Evolutionary conservation across 2,329 filamentous ascomycete genomes (phyloP).

Genomic region (Alternaria sp.): DNA sequence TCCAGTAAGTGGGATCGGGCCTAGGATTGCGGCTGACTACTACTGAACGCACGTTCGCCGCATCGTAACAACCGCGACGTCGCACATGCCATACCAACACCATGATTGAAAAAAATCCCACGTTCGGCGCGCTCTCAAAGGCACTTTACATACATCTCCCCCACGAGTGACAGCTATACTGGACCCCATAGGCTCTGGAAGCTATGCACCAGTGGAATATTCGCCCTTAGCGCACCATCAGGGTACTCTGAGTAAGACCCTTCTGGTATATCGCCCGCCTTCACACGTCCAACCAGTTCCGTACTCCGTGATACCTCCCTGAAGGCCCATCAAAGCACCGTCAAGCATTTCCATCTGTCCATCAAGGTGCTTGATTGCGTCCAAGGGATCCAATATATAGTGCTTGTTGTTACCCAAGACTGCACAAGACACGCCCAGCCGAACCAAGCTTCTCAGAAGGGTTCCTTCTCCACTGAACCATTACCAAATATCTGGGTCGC

Average conservation of each 20-base stretch:
- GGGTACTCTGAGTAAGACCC: slow-evolving; percentile 5
- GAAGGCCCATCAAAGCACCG: background rate
- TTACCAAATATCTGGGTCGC: background rate
- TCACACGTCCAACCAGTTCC: background rate
- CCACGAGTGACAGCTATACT: background rate
- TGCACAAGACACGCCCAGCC: slow-evolving; percentile 5
- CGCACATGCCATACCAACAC: slow-evolving; percentile 1
- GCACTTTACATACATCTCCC: background rate
- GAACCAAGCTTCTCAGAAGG: slow-evolving; percentile 4
- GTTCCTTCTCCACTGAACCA: slow-evolving; percentile 17
- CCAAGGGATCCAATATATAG: slow-evolving; percentile 8
- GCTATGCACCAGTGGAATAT: slow-evolving; percentile 1
- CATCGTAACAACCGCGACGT: background rate
- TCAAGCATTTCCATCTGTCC: slow-evolving; percentile 2
- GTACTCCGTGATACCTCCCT: background rate
- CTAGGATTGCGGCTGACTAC: background rate
- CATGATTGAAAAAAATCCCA: background rate
- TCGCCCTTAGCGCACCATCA: slow-evolving; percentile 12
- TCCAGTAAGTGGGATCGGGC: background rate
- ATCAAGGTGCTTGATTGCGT: slow-evolving; percentile 8
- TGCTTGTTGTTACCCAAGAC: slow-evolving; percentile 6
- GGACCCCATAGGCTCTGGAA: background rate
- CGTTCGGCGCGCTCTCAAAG: background rate
- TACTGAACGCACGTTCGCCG: background rate
- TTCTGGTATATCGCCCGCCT: background rate